Evolutionary conservation across 2,329 filamentous ascomycete genomes (phyloP).

Genomic region (Fusarium multiceps): DNA sequence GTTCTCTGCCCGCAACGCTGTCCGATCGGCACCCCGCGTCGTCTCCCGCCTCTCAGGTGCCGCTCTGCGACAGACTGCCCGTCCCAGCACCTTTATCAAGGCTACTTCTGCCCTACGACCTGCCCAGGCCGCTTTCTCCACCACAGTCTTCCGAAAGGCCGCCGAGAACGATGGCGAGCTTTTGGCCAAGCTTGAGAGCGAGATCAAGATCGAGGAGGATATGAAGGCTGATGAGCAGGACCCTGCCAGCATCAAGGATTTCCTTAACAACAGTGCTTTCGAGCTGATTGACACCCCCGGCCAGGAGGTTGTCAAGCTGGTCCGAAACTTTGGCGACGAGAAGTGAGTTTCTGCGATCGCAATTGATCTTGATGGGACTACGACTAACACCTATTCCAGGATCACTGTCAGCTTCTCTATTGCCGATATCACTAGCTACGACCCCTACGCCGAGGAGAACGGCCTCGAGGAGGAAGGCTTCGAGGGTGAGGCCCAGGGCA

Average conservation of each 20-base stretch:
- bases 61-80: constrained; percentile 62
- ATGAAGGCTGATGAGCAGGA: constrained; percentile 78
- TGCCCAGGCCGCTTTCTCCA: constrained; percentile 61
- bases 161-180: constrained; percentile 80
- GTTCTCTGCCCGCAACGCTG: constrained; percentile 74
- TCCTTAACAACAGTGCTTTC: constrained; percentile 86
- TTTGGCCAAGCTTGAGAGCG: constrained; percentile 83
- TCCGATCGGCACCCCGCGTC: constrained; percentile 74
- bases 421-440: constrained; percentile 55
- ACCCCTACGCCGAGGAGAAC: constrained; percentile 53
- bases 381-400: constrained; percentile 46
- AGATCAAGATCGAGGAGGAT: constrained; percentile 85
- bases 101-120: constrained; percentile 51
- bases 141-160: constrained; percentile 55
- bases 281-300: constrained; percentile 84
- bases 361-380: constrained; percentile 10
- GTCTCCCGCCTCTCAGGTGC: constrained; percentile 67
- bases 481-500: constrained; percentile 57
- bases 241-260: constrained; percentile 84
- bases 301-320: constrained; percentile 87
- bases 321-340: constrained; percentile 86
- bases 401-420: constrained; percentile 59
- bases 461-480: constrained; percentile 56
- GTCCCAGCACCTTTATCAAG: constrained; percentile 62
- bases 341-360: constrained; percentile 67